Evolutionary conservation across 768 basidiomycete genomes (phyloP).

Genomic region (Daedaleopsis sinensis): DNA sequence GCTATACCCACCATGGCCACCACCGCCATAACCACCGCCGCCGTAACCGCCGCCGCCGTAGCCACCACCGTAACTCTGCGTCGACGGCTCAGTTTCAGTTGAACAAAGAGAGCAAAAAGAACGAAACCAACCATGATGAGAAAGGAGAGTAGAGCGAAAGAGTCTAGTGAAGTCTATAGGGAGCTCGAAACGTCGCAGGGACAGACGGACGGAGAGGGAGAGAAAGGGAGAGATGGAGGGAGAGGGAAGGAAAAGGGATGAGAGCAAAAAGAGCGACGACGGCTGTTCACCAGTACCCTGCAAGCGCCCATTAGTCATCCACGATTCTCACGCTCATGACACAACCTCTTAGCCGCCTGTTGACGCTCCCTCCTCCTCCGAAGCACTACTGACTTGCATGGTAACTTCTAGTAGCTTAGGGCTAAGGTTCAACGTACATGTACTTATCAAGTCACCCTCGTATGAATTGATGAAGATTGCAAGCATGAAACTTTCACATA

Average conservation of each 20-base stretch:
- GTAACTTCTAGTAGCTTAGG: no score
- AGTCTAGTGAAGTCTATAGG: slow-evolving; percentile 8
- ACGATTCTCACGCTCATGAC: slow-evolving; percentile 9
- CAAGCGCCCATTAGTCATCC: slow-evolving; percentile 2
- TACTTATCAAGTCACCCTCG: no score
- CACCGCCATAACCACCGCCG: slow-evolving; percentile 37
- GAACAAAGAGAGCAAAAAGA: not conserved
- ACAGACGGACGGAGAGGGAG: slow-evolving; percentile 1
- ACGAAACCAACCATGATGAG: slow-evolving; percentile 28
- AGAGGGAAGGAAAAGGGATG: not conserved
- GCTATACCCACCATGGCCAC: slow-evolving; percentile 38
- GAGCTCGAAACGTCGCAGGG: slow-evolving; percentile 7
- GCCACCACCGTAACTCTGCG: slow-evolving; percentile 36
- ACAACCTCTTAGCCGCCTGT: slow-evolving; percentile 1
- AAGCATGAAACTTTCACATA: no score
- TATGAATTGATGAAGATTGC: no score
- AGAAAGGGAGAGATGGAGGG: not conserved
- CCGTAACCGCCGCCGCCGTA: slow-evolving; percentile 32
- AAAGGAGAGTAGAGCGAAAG: slow-evolving; percentile 6
- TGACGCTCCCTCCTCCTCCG: no score
- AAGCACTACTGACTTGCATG: no score
- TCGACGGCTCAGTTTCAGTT: not conserved
- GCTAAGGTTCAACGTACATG: no score
- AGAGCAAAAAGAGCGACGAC: slow-evolving; percentile 13
- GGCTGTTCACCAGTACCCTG: not conserved